phyloP scores from a whole-genome alignment of 148 eudicot species.

The Fagopyrum esculentum region DNA sequence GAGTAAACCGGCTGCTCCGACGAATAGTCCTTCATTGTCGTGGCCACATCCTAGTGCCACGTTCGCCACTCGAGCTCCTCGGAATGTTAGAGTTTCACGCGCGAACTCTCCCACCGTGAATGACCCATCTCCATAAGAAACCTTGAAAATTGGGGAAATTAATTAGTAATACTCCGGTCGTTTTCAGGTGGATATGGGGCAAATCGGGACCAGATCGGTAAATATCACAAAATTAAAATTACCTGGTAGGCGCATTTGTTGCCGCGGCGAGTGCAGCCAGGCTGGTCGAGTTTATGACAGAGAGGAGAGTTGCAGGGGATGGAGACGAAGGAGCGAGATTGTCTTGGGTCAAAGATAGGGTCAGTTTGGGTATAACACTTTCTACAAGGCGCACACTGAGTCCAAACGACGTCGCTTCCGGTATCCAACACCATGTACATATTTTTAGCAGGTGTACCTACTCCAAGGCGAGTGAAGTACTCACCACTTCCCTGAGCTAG shows the following conservation, averaged over 20 bases:
- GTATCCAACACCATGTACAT: conserved; percentile 88
- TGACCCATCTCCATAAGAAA: conserved; percentile 85
- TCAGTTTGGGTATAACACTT: conserved; percentile 81
- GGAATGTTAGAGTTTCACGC: conserved; percentile 82
- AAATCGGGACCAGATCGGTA: too few species aligned
- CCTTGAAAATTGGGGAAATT: background rate
- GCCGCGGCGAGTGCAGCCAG: conserved; percentile 49
- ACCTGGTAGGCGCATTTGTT: conserved; percentile 68
- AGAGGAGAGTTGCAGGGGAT: conserved; percentile 57
- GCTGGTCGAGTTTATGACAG: conserved; percentile 61
- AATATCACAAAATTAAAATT: background rate
- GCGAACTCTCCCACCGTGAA: conserved; percentile 79
- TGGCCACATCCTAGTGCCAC: conserved; percentile 92
- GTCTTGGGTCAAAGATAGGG: conserved; percentile 61
- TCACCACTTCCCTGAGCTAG: conserved; percentile 86
- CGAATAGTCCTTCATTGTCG: conserved; percentile 80
- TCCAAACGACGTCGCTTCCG: conserved; percentile 93
- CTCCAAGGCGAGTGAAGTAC: conserved; percentile 92
- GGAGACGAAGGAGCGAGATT: conserved; percentile 41
- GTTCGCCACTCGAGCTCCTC: conserved; percentile 40
- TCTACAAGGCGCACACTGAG: conserved; percentile 73
- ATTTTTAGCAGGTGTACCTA: conserved; percentile 75
- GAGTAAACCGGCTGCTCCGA: conserved; percentile 83
- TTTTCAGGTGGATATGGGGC: too few species aligned
- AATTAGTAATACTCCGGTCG: background rate